These are phyloP conservation scores for Austroboletus rostrupii DNA, from an alignment of 1,284 basidiomycete genomes.

Conservation along the genomic window DNA sequence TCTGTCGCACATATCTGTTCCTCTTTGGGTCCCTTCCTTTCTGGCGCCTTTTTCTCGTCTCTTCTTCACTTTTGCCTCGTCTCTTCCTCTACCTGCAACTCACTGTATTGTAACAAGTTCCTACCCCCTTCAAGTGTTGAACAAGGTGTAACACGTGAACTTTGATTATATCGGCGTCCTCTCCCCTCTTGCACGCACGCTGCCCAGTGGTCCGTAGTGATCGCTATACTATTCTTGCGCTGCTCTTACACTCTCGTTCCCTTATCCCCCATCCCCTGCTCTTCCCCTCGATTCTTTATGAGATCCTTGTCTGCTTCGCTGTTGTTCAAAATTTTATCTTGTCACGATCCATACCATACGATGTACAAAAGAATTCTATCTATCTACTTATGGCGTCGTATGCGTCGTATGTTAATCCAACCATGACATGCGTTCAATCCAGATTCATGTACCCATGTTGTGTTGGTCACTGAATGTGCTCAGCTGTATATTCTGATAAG, in stretches of 20 bases:
- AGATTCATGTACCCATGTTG: constrained; percentile 42
- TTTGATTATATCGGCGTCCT: constrained; percentile 38
- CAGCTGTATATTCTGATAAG: constrained; percentile 43
- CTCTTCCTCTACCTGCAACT: constrained; percentile 36
- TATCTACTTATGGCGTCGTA: constrained; percentile 17
- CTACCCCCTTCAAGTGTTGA: constrained; percentile 54
- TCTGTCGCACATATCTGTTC: constrained; percentile 46
- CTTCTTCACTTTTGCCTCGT: constrained; percentile 26
- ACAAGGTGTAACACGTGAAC: constrained; percentile 44
- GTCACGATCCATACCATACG: constrained; percentile 29
- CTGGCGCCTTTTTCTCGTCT: constrained; percentile 33
- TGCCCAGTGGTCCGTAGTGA: constrained; percentile 13
- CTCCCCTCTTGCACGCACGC: constrained; percentile 12
- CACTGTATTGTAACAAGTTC: constrained; percentile 79
- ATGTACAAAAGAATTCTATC: constrained; percentile 27
- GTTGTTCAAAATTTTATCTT: constrained; percentile 19
- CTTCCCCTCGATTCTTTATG: constrained; percentile 19
- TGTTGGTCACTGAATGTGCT: constrained; percentile 3
- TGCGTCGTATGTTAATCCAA: constrained; percentile 35
- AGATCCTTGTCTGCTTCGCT: constrained; percentile 2
- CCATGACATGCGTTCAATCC: constrained; percentile 53
- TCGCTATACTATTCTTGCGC: constrained; percentile 9
- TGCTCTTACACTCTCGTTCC: constrained; percentile 10
- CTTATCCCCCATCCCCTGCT: constrained; percentile 11
- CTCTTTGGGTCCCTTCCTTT: constrained; percentile 42